Evolutionary conservation across 768 basidiomycete species (phyloP).

Genomic region (Holtermannia corniformis): DNA sequence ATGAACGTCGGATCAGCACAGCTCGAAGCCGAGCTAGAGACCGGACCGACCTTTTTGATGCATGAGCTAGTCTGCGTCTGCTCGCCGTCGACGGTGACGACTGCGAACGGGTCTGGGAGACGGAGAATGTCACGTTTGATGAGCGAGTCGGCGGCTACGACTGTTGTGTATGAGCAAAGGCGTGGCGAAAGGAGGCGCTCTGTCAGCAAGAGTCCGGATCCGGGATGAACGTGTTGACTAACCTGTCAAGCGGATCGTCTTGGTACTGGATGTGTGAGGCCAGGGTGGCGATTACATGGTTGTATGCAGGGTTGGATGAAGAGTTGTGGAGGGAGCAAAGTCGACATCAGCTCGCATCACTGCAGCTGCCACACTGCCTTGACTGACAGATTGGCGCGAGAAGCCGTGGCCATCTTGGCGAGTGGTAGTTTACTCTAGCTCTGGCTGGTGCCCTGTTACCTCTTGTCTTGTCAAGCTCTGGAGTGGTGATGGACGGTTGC

Average conservation of each 20-base stretch:
- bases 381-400: neutral
- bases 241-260: constrained; percentile 13
- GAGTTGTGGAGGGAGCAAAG: neutral
- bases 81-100: constrained; percentile 95
- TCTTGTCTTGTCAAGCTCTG: too few relatives aligned
- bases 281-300: neutral
- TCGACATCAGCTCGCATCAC: neutral
- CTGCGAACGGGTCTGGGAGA: constrained; percentile 94
- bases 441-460: neutral
- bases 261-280: constrained; percentile 2
- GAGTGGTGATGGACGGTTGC: too few relatives aligned
- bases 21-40: neutral
- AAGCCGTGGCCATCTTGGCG: neutral
- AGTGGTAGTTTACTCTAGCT: neutral
- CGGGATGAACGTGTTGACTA: neutral
- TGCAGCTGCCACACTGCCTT: neutral
- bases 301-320: neutral
- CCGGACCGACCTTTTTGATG: constrained; percentile 58
- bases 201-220: neutral
- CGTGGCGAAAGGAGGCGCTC: neutral
- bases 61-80: constrained; percentile 95
- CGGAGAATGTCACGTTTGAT: constrained; percentile 52
- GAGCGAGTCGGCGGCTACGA: constrained; percentile 61
- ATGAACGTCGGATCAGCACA: neutral
- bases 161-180: constrained; percentile 43